A percentile compares a stretch with the other conserved stretches of the same genome.
phyloP scores from a whole-genome alignment of 331 rosid genomes.

The Telfairia occidentalis region DNA sequence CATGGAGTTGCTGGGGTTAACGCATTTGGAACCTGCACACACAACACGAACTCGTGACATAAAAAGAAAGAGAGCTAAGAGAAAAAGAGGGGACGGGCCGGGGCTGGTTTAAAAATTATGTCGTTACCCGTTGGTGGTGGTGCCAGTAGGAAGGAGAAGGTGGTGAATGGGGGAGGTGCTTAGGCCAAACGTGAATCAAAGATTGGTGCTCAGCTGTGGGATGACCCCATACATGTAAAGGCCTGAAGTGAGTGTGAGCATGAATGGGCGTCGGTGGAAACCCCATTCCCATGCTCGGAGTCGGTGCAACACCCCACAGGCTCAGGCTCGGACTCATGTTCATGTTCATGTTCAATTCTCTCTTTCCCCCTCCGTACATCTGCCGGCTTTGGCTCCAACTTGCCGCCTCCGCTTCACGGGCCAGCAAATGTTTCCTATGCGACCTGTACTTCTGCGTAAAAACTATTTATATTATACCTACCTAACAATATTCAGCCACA shows the following conservation, averaged over 20 bases:
- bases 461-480: no score
- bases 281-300: conserved; percentile 65
- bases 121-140: conserved; percentile 41
- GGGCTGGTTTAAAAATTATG: no score
- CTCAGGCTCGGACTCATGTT: no score
- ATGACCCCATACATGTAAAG: conserved; percentile 94
- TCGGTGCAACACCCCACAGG: conserved; percentile 34
- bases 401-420: conserved; percentile 94
- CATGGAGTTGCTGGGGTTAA: conserved; percentile 42
- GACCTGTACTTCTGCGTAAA: conserved; percentile 68
- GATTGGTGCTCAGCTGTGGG: conserved; percentile 59
- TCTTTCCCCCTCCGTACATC: no score
- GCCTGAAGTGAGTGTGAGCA: conserved; percentile 44
- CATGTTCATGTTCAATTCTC: no score
- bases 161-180: conserved; percentile 31
- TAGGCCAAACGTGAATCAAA: conserved; percentile 55
- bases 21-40: conserved; percentile 41
- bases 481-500: no score
- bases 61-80: no score
- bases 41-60: no score
- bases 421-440: conserved; percentile 76
- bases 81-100: no score
- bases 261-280: conserved; percentile 42
- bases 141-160: conserved; percentile 52
- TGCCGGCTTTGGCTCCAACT: conserved; percentile 77